Evolutionary conservation across 140 eudicot species (phyloP).

Genomic region (Erigeron philadelphicus): DNA sequence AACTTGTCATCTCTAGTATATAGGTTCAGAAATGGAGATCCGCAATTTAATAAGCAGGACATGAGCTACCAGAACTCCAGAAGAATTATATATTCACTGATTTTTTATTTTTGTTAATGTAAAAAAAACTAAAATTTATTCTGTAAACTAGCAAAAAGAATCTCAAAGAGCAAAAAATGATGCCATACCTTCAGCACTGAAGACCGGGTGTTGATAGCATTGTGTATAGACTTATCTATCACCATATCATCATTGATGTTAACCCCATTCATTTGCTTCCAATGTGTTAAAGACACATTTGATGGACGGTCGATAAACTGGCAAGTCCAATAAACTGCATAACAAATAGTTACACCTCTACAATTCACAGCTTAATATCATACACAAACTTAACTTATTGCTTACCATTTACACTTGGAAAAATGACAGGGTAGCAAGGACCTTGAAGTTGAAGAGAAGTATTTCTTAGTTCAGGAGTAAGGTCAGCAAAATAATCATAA

Average conservation of each 20-base stretch:
- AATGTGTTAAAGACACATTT: slow-evolving; percentile 69
- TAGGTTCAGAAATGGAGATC: too few relatives aligned
- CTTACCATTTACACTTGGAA: slow-evolving; percentile 95
- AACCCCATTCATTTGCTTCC: slow-evolving; percentile 92
- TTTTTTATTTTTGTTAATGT: too few relatives aligned
- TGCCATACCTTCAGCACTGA: slow-evolving; percentile 69
- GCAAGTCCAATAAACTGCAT: slow-evolving; percentile 89
- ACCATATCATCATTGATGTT: slow-evolving; percentile 53
- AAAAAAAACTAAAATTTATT: neutral
- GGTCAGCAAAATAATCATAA: slow-evolving; percentile 84
- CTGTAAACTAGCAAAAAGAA: neutral
- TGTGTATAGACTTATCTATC: slow-evolving; percentile 77
- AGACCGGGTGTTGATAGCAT: slow-evolving; percentile 67
- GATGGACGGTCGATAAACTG: slow-evolving; percentile 87
- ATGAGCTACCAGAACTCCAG: too few relatives aligned
- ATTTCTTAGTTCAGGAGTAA: slow-evolving; percentile 86
- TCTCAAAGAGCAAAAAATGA: neutral
- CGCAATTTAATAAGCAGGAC: too few relatives aligned
- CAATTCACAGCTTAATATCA: neutral
- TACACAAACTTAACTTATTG: slow-evolving; percentile 18
- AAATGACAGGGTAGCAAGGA: slow-evolving; percentile 93
- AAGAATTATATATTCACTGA: too few relatives aligned
- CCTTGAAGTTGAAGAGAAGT: slow-evolving; percentile 92
- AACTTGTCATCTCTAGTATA: too few relatives aligned
- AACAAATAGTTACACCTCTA: neutral